phyloP scores from a whole-genome alignment of 179 eudicot species.

The Spinacia oleracea region DNA sequence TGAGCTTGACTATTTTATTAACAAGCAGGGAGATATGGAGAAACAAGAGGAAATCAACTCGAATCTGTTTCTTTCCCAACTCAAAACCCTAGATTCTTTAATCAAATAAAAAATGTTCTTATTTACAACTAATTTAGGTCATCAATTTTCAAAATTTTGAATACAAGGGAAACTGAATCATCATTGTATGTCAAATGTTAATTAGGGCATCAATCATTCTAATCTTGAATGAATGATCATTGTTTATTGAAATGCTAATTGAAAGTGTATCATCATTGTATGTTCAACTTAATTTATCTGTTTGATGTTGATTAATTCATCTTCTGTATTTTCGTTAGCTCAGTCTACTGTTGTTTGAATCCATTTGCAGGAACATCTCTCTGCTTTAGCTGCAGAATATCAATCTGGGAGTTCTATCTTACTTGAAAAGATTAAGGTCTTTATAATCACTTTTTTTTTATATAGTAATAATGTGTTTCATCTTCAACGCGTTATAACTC shows the following conservation, averaged over 20 bases:
- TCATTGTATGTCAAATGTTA: too few species aligned
- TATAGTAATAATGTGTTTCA: too few species aligned
- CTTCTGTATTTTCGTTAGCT: background rate
- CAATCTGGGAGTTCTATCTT: slow-evolving; percentile 81
- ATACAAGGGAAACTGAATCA: too few species aligned
- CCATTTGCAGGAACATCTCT: slow-evolving; percentile 70
- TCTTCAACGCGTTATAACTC: background rate
- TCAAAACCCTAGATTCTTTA: background rate
- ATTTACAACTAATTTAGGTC: too few species aligned
- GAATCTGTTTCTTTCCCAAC: background rate
- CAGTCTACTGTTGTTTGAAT: background rate
- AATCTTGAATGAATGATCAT: background rate
- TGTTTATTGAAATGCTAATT: too few species aligned
- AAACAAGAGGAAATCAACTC: background rate
- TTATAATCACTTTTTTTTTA: slow-evolving; percentile 7
- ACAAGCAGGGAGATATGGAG: slow-evolving; percentile 5
- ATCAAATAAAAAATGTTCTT: too few species aligned
- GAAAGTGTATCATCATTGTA: too few species aligned
- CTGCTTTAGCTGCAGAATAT: slow-evolving; percentile 77
- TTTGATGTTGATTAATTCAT: background rate
- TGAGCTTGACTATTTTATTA: too few species aligned
- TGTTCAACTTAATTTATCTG: background rate
- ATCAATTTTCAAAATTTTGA: too few species aligned
- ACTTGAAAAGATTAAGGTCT: slow-evolving; percentile 85
- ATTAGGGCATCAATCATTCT: too few species aligned